Percentiles rank a stretch among this genome's conserved stretches.
phyloP scores from a whole-genome alignment of 78 protist species.

The Dictyostelium firmibasis region DNA sequence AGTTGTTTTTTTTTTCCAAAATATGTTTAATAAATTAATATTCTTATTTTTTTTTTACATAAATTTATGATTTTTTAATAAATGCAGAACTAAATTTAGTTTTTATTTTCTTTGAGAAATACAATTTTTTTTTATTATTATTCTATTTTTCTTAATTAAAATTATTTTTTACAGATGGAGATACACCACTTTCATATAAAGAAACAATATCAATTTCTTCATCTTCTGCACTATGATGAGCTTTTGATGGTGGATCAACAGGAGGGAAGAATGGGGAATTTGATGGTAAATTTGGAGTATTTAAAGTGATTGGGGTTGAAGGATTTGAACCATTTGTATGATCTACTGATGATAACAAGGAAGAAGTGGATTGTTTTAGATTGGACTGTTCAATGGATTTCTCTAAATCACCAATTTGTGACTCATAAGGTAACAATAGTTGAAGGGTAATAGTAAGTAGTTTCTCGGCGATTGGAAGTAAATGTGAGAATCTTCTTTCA shows the following conservation, averaged over 20 bases:
- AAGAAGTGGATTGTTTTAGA: background rate
- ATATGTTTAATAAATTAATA: background rate
- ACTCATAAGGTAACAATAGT: background rate
- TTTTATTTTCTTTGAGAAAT: background rate
- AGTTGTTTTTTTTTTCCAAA: background rate
- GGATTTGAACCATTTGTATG: slow-evolving; percentile 20
- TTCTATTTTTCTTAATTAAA: background rate
- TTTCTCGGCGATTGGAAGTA: slow-evolving; percentile 49
- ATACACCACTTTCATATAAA: slow-evolving; percentile 21
- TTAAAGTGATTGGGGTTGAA: slow-evolving; percentile 38
- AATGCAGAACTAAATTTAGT: too few relatives aligned
- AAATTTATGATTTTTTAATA: background rate
- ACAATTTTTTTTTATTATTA: background rate
- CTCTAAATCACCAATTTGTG: slow-evolving; percentile 11
- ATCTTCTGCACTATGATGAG: slow-evolving; percentile 20
- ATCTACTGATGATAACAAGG: background rate
- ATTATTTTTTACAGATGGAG: slow-evolving; percentile 21
- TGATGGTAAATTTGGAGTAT: slow-evolving; percentile 4
- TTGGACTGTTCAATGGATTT: slow-evolving; percentile 28
- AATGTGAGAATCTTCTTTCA: slow-evolving; percentile 41
- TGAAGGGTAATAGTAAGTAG: background rate
- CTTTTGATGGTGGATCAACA: slow-evolving; percentile 12
- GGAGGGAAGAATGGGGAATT: slow-evolving; percentile 60
- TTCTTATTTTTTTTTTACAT: background rate
- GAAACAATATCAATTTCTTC: slow-evolving; percentile 66